Evolutionary conservation across 2,329 filamentous ascomycete species (phyloP).

Genomic region (Diplodia corticola): DNA sequence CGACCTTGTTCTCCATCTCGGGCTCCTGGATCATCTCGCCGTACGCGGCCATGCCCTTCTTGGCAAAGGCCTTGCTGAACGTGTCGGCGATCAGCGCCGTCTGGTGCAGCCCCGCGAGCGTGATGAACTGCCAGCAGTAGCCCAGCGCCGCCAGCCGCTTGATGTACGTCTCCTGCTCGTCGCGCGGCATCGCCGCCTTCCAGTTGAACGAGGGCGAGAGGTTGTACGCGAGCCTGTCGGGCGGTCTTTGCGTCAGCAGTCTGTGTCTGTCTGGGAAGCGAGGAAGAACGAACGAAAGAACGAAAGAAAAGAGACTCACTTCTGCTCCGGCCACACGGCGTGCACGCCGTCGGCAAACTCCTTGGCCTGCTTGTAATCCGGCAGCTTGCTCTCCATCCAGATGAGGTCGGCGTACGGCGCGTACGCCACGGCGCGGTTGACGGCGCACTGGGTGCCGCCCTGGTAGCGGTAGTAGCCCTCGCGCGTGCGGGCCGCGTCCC

Average conservation of each 20-base stretch:
- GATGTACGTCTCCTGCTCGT: conserved; percentile 98
- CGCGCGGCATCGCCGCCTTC: conserved; percentile 91
- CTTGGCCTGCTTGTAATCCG: conserved; percentile 85
- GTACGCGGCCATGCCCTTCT: conserved; percentile 91
- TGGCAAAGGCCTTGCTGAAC: conserved; percentile 79
- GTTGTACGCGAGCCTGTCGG: conserved; percentile 84
- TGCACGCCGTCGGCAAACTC: conserved; percentile 94
- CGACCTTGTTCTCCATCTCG: conserved; percentile 85
- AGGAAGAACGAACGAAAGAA: not conserved
- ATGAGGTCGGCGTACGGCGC: conserved; percentile 93
- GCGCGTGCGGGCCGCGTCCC: conserved; percentile 88
- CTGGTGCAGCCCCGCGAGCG: conserved; percentile 93
- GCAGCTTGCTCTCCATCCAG: conserved; percentile 99
- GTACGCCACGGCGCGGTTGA: conserved; percentile 89
- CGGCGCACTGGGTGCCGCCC: conserved; percentile 85
- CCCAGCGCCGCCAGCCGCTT: conserved; percentile 79
- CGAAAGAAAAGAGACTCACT: conserved; percentile 58
- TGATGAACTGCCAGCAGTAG: conserved; percentile 99
- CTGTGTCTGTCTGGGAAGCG: not conserved
- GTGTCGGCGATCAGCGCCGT: conserved; percentile 89
- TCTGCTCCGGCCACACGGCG: conserved; percentile 92
- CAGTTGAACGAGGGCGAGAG: conserved; percentile 99
- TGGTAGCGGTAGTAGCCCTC: conserved; percentile 94
- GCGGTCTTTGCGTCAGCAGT: conserved; percentile 10
- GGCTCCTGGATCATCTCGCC: conserved; percentile 97